Evolutionary conservation across 192 early-diverging fungal genomes (phyloP).

Genomic region (Coemansia sp.): DNA sequence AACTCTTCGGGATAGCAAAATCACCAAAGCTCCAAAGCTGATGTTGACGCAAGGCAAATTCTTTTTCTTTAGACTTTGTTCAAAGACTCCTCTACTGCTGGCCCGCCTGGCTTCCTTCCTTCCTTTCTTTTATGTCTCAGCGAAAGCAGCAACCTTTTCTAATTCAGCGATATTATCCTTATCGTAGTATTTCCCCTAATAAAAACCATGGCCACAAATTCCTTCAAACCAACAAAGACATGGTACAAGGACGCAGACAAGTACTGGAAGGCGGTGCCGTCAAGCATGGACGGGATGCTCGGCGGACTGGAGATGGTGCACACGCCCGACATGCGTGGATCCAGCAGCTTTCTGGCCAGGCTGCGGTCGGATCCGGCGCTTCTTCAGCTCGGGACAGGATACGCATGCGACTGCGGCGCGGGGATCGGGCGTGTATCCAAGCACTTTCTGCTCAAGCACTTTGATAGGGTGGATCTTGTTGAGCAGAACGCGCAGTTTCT

Average conservation of each 20-base stretch:
- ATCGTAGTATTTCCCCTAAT: neutral
- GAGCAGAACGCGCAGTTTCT: constrained; percentile 83
- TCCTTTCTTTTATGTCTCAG: too few relatives aligned
- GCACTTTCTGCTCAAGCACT: constrained; percentile 74
- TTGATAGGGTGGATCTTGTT: constrained; percentile 88
- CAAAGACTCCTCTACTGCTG: too few relatives aligned
- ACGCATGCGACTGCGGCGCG: constrained; percentile 85
- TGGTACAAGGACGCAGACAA: constrained; percentile 71
- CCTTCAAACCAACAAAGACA: constrained; percentile 38
- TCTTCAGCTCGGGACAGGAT: constrained; percentile 8
- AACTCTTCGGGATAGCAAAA: too few relatives aligned
- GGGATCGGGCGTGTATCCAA: constrained; percentile 95
- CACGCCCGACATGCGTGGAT: constrained; percentile 70
- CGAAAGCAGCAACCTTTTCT: too few relatives aligned
- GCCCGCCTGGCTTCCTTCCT: too few relatives aligned
- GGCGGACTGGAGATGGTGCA: constrained; percentile 83
- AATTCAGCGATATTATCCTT: too few relatives aligned
- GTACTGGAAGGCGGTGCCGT: constrained; percentile 50
- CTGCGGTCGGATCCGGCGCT: constrained; percentile 9
- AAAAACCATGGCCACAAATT: neutral
- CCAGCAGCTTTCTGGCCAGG: constrained; percentile 62
- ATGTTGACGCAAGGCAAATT: neutral
- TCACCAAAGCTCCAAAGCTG: too few relatives aligned
- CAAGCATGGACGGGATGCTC: constrained; percentile 73
- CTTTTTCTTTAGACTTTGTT: neutral